phyloP scores from a whole-genome alignment of 2,329 filamentous ascomycete species.

The Mollisiaceae sp. region DNA sequence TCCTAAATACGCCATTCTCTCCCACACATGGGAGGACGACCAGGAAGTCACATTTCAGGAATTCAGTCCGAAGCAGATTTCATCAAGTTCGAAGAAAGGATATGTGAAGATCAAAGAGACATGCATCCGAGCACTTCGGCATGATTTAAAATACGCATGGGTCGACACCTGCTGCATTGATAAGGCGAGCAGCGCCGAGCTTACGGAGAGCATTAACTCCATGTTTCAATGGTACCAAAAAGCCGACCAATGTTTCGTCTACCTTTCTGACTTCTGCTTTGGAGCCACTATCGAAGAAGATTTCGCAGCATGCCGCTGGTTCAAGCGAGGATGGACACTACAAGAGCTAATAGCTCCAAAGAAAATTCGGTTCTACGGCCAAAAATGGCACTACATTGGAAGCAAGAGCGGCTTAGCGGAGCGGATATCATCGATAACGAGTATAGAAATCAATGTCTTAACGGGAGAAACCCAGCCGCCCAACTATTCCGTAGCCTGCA shows the following conservation, averaged over 20 bases:
- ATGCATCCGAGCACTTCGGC: constrained; percentile 5
- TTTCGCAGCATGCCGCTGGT: constrained; percentile 24
- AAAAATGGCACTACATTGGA: constrained; percentile 34
- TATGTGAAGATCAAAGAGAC: constrained; percentile 21
- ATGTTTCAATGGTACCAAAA: constrained; percentile 25
- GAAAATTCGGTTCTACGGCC: constrained; percentile 35
- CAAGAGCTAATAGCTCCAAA: constrained; percentile 29
- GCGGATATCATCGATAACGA: constrained; percentile 39
- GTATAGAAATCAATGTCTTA: constrained; percentile 39
- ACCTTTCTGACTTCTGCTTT: constrained; percentile 20
- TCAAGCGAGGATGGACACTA: constrained; percentile 26
- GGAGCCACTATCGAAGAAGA: background rate
- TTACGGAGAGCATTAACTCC: constrained; percentile 27
- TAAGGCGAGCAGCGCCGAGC: constrained; percentile 27
- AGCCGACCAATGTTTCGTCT: constrained; percentile 26
- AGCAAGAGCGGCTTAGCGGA: constrained; percentile 27
- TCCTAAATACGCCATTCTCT: no score
- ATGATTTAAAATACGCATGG: constrained; percentile 20
- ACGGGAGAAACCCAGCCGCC: constrained; percentile 18
- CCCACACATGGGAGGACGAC: no score
- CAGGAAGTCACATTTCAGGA: no score
- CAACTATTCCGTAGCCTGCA: constrained; percentile 40
- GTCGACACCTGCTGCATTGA: constrained; percentile 30
- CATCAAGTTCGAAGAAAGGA: constrained; percentile 27
- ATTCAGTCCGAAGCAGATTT: no score